Conservation (phyloP, 2,329 filamentous ascomycete species). For the Chaetomium globosum region DNA sequence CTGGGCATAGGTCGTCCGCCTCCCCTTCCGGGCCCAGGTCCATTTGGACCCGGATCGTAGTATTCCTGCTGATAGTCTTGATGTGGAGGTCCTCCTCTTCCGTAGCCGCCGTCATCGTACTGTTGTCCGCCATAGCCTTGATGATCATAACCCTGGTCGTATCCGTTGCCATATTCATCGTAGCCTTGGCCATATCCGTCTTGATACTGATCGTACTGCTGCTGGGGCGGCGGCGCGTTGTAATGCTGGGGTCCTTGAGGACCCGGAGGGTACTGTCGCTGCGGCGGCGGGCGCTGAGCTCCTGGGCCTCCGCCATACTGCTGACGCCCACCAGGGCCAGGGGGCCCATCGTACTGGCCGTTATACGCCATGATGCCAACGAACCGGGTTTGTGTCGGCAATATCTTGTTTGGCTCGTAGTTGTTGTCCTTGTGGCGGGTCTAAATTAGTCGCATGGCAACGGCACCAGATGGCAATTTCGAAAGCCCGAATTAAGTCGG, state of each 20-base stretch:
- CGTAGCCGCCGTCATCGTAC: constrained; percentile 51
- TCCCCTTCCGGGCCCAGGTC: constrained; percentile 47
- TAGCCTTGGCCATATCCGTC: constrained; percentile 52
- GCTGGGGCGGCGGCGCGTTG: constrained; percentile 38
- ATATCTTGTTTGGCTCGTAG: constrained; percentile 1
- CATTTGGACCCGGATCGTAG: constrained; percentile 44
- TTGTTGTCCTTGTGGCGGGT: background rate
- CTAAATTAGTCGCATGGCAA: constrained; percentile 19
- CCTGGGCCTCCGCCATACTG: constrained; percentile 52
- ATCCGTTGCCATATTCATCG: constrained; percentile 48
- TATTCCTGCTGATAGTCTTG: constrained; percentile 49
- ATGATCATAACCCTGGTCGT: constrained; percentile 48
- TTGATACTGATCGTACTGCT: constrained; percentile 52
- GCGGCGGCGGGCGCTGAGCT: constrained; percentile 47
- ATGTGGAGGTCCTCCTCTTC: constrained; percentile 46
- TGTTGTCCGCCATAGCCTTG: constrained; percentile 42
- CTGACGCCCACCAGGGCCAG: constrained; percentile 45
- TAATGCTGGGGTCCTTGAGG: constrained; percentile 42
- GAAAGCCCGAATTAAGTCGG: background rate
- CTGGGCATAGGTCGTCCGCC: constrained; percentile 49
- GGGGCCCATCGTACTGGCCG: constrained; percentile 48
- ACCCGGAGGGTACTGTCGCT: constrained; percentile 43
- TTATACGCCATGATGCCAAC: constrained; percentile 54
- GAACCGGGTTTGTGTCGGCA: constrained; percentile 26
- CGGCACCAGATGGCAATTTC: background rate